Conservation (phyloP, 179 eudicot genomes). For the Drosera spatulata region DNA sequence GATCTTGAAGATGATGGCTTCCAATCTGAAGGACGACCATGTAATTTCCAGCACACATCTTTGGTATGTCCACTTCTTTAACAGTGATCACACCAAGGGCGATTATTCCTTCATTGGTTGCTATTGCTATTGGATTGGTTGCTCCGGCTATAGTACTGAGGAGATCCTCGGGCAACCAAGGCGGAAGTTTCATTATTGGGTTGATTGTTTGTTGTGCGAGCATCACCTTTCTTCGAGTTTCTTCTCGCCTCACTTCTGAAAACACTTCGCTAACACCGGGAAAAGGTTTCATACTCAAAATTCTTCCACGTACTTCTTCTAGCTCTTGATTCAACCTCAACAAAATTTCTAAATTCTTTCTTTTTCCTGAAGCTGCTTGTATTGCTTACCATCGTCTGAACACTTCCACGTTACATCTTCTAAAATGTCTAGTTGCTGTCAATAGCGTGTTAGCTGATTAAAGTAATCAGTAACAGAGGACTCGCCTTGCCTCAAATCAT, state of each 20-base stretch:
- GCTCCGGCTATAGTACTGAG: too few relatives aligned
- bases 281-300: background rate
- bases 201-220: background rate
- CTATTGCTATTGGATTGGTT: too few relatives aligned
- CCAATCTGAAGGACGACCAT: background rate
- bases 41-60: background rate
- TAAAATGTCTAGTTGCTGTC: conserved; percentile 1
- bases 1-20: too few relatives aligned
- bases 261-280: background rate
- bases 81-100: background rate
- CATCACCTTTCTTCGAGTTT: conserved; percentile 1
- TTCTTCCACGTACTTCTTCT: conserved; percentile 2
- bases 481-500: conserved; percentile 1
- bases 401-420: background rate
- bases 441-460: background rate
- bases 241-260: conserved; percentile 1
- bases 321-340: background rate
- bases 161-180: background rate
- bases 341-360: background rate
- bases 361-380: background rate
- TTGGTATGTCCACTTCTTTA: background rate
- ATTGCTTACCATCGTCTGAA: background rate
- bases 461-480: background rate
- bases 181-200: background rate
- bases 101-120: background rate